Conservation (phyloP, 306 rosid genomes). For the Vigna radiata region DNA sequence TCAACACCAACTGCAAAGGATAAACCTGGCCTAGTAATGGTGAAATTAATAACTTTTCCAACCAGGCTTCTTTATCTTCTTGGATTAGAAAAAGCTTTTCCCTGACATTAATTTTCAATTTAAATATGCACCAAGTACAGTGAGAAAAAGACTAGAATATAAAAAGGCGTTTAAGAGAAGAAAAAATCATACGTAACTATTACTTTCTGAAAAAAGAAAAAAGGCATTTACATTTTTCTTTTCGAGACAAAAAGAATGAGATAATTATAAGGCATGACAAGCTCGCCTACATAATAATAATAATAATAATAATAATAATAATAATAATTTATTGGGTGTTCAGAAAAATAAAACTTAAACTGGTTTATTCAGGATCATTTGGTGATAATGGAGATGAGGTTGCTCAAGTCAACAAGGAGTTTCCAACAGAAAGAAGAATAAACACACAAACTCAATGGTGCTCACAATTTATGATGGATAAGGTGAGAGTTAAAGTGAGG, state of each 20-base stretch:
- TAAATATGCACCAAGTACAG: conserved; percentile 16
- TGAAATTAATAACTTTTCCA: no score
- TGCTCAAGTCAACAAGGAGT: not conserved
- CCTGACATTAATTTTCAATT: not conserved
- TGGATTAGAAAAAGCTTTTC: no score
- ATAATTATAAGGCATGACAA: not conserved
- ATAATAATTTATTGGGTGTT: not conserved
- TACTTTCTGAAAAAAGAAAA: not conserved
- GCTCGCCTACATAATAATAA: not conserved
- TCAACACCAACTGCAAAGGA: no score
- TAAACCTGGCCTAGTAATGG: no score
- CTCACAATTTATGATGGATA: not conserved
- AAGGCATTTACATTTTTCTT: not conserved
- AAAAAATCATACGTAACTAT: not conserved
- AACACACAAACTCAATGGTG: not conserved
- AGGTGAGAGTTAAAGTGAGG: not conserved
- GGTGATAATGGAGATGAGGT: not conserved
- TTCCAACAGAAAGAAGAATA: not conserved
- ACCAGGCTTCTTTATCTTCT: no score
- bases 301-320: not conserved
- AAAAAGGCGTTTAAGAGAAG: not conserved
- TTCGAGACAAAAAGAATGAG: not conserved
- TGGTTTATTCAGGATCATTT: not conserved
- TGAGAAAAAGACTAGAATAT: conserved; percentile 6
- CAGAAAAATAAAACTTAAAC: not conserved